phyloP scores from a whole-genome alignment of 495 filamentous ascomycete species.

The Aspergillus affinis region DNA sequence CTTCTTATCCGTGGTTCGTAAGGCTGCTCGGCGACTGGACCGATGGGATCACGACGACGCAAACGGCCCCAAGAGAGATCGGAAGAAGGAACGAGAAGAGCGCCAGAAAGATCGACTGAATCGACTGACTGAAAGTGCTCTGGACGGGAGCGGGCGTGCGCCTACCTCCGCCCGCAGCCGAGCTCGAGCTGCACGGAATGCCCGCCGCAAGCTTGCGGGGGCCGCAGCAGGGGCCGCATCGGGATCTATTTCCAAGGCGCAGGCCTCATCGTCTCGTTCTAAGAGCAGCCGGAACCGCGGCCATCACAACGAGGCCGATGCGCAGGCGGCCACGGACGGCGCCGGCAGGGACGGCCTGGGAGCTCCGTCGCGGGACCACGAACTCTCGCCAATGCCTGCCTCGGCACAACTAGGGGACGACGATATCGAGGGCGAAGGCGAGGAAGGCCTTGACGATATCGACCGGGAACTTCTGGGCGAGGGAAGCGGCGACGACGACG shows the following conservation, averaged over 20 bases:
- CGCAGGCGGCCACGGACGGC: constrained; percentile 15
- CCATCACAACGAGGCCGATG: constrained; percentile 18
- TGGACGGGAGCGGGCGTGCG: constrained; percentile 16
- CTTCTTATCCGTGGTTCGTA: constrained; percentile 70
- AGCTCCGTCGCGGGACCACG: constrained; percentile 24
- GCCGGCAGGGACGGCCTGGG: constrained; percentile 21
- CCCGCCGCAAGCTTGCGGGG: constrained; percentile 41
- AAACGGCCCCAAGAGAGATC: constrained; percentile 46
- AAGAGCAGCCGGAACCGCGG: constrained; percentile 34
- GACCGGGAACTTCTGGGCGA: constrained; percentile 54
- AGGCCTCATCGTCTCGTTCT: constrained; percentile 21
- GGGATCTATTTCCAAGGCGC: constrained; percentile 14
- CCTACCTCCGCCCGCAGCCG: constrained; percentile 21
- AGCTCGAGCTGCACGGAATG: constrained; percentile 27
- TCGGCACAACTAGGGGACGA: constrained; percentile 22
- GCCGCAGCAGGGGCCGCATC: constrained; percentile 23
- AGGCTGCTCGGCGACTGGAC: constrained; percentile 65
- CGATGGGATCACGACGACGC: constrained; percentile 66
- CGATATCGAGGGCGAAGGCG: constrained; percentile 39
- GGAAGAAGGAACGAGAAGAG: constrained; percentile 45
- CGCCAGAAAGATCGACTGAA: constrained; percentile 33
- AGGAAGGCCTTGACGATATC: constrained; percentile 49
- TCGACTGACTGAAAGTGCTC: constrained; percentile 6
- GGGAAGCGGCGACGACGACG: constrained; percentile 45
- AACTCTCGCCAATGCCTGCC: constrained; percentile 19